Base-by-base conservation (phyloP, 371 early-diverging fungal genomes). In the Nematocida sp. region DNA sequence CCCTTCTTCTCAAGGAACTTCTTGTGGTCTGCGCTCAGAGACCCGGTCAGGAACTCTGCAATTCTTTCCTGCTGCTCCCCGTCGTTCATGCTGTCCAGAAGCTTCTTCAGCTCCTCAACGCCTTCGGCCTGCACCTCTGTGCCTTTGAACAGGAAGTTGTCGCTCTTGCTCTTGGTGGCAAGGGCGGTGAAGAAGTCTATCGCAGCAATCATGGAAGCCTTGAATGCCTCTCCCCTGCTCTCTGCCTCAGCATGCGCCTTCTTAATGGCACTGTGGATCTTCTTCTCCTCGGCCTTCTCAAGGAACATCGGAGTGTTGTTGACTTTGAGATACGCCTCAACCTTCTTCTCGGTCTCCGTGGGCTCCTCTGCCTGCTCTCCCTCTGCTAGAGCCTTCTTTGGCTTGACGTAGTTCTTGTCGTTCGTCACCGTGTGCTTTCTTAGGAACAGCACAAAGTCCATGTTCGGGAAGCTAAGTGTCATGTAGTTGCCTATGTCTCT, bases 401-500 rank as follows among this genome's bases (percentile, higher is more conserved):
- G n/a, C n/a, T n/a, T n/a, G n/a, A n/a, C n/a, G n/a, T n/a, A n/a
- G 25, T 17, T 70, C 11, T 4, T 15, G n/a, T 54, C 54, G 25
- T 23, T 34, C 13, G 34, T 21, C n/a, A 48, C 51, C 49, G 58
- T 27, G 19, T 17, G 15, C 19, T 52, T 55, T 50, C 74, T 36
- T 29, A 57, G 29, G 5, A 13, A 31, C 11, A 70, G 21, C 25
- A 36, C 56, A 15, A 70, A 5, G 23, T 70, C 74, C 23, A 48
- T 34, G 37, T 60, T 40, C 19, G 74, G 74, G 53, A 32, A 70
- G 1, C 56, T 50, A 37, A 70, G 38, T 21, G 60, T 70, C 21
- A 60, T 15, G 46, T 60, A 41, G 23, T 46, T 29, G 8, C 13
- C 62, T 13, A 29, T 46, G 11, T 17, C 19, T 62, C 74, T 40